Evolutionary conservation across 2,329 filamentous ascomycete species (phyloP), one percentile per base, ranked within the genome.

Genomic region (Colletotrichum sp.): DNA sequence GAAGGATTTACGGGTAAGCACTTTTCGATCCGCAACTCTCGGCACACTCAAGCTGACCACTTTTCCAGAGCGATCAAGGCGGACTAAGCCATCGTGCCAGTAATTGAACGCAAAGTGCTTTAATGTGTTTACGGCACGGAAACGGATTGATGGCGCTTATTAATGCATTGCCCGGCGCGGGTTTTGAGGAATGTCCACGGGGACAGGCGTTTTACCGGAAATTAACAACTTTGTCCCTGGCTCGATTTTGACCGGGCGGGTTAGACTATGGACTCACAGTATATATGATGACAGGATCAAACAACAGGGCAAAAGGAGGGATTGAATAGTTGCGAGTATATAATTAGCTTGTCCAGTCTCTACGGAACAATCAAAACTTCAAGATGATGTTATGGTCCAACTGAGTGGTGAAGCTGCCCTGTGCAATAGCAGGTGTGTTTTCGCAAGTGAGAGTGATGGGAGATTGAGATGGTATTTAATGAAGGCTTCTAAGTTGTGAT

Each of bases 1-100:
- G 95, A 82, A 91, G 93, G 82, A 96, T 98, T 81, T 98, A 97
- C 83, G 92, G 92, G 92, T 95, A 83, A 87, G 92, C 87, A 73
- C 6, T 32, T 11, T 29, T 34, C 16, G 11, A 16, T 3, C 12
- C 5, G 6, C 2, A 2, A 29, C 1, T 9, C 32, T 64, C 15
- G 64, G 12, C 7, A n/a, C 3, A 19, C 77, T 80, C 67, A 79
- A 69, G 36, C 59, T 11, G 9, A 7, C 55, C n/a, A 5, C n/a
- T 52, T 52, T 25, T 8, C 27, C 72, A 90, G 89, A 71, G 89
- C 88, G 52, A 90, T 90, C 80, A 90, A 90, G 78, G 85, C 86
- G 29, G 89, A 90, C 75, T 90, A 81, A 67, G 49, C 39, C 25
- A 27, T 29, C 8, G n/a, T 19, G 44, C 13, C 30, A 55, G 63